phyloP scores from a whole-genome alignment of 2,329 filamentous ascomycete species.

The Malbranchea zuffiana region DNA sequence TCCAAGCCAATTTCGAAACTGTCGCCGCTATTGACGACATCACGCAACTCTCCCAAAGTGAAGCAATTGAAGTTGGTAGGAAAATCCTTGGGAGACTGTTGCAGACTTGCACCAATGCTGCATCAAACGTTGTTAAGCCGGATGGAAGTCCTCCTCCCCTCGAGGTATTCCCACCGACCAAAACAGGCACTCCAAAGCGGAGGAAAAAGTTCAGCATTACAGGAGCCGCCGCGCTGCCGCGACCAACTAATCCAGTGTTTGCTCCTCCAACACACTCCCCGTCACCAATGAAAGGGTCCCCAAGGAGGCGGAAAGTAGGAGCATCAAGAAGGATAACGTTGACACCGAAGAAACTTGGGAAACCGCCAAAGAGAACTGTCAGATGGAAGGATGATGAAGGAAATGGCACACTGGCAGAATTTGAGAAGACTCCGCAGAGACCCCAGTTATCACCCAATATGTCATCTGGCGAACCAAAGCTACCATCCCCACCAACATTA shows the following conservation, averaged over 20 bases:
- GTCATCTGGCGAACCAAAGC: conserved; percentile 29
- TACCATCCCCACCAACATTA: conserved; percentile 35
- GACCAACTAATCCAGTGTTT: conserved; percentile 6
- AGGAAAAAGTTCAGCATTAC: conserved; percentile 43
- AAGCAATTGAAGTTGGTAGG: conserved; percentile 71
- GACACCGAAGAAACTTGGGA: conserved; percentile 60
- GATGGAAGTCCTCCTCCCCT: conserved; percentile 51
- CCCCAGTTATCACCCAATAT: conserved; percentile 47
- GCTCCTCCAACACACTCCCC: conserved; percentile 21
- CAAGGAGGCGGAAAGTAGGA: conserved; percentile 60
- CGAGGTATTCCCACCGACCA: conserved; percentile 58
- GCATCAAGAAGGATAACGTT: conserved; percentile 63
- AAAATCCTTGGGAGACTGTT: conserved; percentile 66
- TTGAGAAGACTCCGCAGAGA: conserved; percentile 78
- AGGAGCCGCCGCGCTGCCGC: conserved; percentile 11
- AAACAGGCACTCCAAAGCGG: conserved; percentile 66
- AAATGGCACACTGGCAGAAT: conserved; percentile 76
- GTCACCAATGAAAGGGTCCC: conserved; percentile 65
- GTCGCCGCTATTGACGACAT: conserved; percentile 73
- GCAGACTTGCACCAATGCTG: conserved; percentile 60
- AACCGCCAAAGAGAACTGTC: conserved; percentile 59
- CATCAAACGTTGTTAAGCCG: conserved; percentile 79
- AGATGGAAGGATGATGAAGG: conserved; percentile 89
- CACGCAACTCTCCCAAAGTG: conserved; percentile 67
- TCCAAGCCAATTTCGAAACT: conserved; percentile 86